Conservation (phyloP, 148 eudicot genomes). For the Hydrangea macrophylla region DNA sequence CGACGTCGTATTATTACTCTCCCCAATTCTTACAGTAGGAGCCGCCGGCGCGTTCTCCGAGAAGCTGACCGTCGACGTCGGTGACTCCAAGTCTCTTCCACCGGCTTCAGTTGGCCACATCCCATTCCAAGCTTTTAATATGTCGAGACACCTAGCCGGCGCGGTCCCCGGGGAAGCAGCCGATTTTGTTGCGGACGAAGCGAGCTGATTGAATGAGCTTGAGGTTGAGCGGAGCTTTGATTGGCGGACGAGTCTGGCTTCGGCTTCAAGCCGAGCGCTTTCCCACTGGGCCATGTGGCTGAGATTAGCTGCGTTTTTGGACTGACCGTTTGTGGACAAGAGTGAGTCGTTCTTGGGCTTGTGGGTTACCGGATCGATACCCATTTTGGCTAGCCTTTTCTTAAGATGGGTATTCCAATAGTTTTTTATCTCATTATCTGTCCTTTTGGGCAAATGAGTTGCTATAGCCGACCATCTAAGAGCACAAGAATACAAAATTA, state of each 20-base stretch:
- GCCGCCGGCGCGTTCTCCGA: conserved; percentile 32
- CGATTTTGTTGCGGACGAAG: conserved; percentile 14
- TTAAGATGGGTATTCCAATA: conserved; percentile 95
- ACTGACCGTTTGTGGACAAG: conserved; percentile 36
- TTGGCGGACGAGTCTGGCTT: conserved; percentile 73
- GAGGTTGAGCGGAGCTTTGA: conserved; percentile 59
- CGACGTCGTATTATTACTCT: conserved; percentile 23
- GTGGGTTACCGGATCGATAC: conserved; percentile 90
- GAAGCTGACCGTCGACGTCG: conserved; percentile 75
- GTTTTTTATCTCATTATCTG: conserved; percentile 92
- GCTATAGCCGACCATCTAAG: conserved; percentile 98
- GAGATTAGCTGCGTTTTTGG: conserved; percentile 64
- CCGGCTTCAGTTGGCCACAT: conserved; percentile 22
- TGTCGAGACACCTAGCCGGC: conserved; percentile 45
- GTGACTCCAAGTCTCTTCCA: conserved; percentile 46
- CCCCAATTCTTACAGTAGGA: conserved; percentile 20
- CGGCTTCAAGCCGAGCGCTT: conserved; percentile 92
- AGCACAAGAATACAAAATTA: conserved; percentile 10
- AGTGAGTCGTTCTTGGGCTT: conserved; percentile 80
- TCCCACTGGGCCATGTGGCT: conserved; percentile 99
- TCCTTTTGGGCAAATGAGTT: conserved; percentile 90
- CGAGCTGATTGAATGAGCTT: conserved; percentile 9
- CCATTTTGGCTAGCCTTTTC: conserved; percentile 80
- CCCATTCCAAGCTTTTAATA: conserved; percentile 50
- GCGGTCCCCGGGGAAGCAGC: conserved; percentile 13